Percentiles rank a stretch among this genome's conserved stretches.
Evolutionary conservation across 2,329 filamentous ascomycete species (phyloP).

Genomic region (Geosmithia morbida): DNA sequence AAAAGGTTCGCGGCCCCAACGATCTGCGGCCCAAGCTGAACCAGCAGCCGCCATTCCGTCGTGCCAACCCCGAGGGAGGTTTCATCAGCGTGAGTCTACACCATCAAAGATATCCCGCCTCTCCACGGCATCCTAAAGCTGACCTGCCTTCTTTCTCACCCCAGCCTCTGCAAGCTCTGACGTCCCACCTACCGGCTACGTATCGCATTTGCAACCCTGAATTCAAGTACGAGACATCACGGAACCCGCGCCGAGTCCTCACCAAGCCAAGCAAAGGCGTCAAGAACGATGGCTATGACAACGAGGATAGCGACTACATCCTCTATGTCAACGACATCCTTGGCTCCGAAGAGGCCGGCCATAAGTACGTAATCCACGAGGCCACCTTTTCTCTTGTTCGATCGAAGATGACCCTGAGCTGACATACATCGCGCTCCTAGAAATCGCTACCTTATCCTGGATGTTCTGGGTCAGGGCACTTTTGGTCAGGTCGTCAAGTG

Average conservation of each 20-base stretch:
- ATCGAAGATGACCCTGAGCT: neutral
- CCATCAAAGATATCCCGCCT: neutral
- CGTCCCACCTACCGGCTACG: slow-evolving; percentile 80
- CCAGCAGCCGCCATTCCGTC: slow-evolving; percentile 74
- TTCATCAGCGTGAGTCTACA: slow-evolving; percentile 74
- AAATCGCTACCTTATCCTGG: slow-evolving; percentile 92
- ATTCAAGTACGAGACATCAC: slow-evolving; percentile 97
- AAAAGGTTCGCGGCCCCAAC: slow-evolving; percentile 54
- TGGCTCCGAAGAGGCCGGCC: slow-evolving; percentile 91
- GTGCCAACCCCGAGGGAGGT: slow-evolving; percentile 90
- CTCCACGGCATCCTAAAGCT: slow-evolving; percentile 3
- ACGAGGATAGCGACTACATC: slow-evolving; percentile 98
- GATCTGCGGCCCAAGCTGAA: slow-evolving; percentile 78
- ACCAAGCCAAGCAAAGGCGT: slow-evolving; percentile 97
- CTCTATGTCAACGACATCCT: slow-evolving; percentile 98
- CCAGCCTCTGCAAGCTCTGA: slow-evolving; percentile 88
- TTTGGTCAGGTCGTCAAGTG: slow-evolving; percentile 99
- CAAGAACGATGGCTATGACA: slow-evolving; percentile 98
- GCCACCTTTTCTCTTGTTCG: neutral
- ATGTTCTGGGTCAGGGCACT: slow-evolving; percentile 92
- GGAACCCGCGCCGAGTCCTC: slow-evolving; percentile 86
- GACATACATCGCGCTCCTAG: slow-evolving; percentile 23
- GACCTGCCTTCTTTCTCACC: slow-evolving; percentile 2
- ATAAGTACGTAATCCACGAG: slow-evolving; percentile 54
- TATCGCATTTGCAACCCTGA: slow-evolving; percentile 96